Evolutionary conservation across 2,329 filamentous ascomycete genomes (phyloP).

Genomic region (Xylariomycetidae sp.): DNA sequence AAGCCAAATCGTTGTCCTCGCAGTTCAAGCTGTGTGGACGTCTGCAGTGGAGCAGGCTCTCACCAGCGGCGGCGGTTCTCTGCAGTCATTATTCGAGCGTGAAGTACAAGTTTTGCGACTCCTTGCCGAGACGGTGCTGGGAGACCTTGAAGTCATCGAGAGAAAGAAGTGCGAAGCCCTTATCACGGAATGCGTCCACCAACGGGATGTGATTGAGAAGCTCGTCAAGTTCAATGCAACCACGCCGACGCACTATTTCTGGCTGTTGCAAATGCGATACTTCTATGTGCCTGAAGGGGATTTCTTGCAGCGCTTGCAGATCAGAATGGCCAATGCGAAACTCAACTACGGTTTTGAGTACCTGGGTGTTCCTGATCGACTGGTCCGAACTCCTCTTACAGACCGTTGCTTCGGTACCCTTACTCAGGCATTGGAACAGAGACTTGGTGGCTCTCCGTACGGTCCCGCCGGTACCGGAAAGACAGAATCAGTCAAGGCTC

Average conservation of each 20-base stretch:
- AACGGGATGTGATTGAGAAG: slow-evolving; percentile 87
- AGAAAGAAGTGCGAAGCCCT: slow-evolving; percentile 97
- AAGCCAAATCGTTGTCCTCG: slow-evolving; percentile 91
- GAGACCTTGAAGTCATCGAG: slow-evolving; percentile 78
- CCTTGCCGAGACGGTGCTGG: slow-evolving; percentile 82
- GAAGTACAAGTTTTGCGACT: slow-evolving; percentile 81
- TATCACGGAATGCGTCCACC: slow-evolving; percentile 98
- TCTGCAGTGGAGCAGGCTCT: slow-evolving; percentile 76
- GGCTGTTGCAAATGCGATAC: slow-evolving; percentile 97
- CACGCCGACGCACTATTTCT: slow-evolving; percentile 75
- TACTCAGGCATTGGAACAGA: slow-evolving; percentile 90
- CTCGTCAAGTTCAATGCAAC: slow-evolving; percentile 70
- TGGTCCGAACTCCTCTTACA: slow-evolving; percentile 93
- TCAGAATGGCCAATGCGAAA: slow-evolving; percentile 95
- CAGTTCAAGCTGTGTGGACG: slow-evolving; percentile 91
- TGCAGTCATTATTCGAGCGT: slow-evolving; percentile 69
- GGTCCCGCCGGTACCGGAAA: slow-evolving; percentile 97
- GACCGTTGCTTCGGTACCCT: slow-evolving; percentile 98
- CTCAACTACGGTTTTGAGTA: slow-evolving; percentile 98
- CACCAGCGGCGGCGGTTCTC: slow-evolving; percentile 59
- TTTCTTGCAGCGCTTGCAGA: slow-evolving; percentile 71
- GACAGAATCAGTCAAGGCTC: slow-evolving; percentile 96
- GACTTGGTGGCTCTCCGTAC: slow-evolving; percentile 93
- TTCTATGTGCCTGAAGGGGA: slow-evolving; percentile 80
- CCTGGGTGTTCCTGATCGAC: slow-evolving; percentile 87